These are phyloP conservation scores for Pichia eremophila DNA, from an alignment of 805 yeast species.

Conservation along the genomic window DNA sequence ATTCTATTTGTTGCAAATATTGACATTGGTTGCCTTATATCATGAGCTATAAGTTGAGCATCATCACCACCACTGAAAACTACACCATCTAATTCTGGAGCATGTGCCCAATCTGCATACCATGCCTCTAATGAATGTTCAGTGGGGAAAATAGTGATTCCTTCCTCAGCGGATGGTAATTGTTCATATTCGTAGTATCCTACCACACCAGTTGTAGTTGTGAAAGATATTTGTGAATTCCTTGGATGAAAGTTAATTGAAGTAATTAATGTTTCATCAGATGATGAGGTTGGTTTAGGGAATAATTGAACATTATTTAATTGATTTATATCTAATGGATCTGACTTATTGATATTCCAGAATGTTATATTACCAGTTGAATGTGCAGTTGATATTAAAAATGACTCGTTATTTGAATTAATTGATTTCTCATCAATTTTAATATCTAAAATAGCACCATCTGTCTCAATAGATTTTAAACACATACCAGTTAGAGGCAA, in stretches of 20 bases:
- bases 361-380: conserved; percentile 66
- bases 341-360: conserved; percentile 40
- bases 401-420: conserved; percentile 25
- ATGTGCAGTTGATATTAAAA: conserved; percentile 53
- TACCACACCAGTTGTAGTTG: conserved; percentile 61
- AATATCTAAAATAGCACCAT: conserved; percentile 69
- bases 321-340: conserved; percentile 13
- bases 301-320: conserved; percentile 35
- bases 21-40: conserved; percentile 34
- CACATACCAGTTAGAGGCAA: background rate
- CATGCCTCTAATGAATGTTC: conserved; percentile 76
- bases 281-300: conserved; percentile 23
- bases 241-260: conserved; percentile 51
- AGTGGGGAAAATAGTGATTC: conserved; percentile 20
- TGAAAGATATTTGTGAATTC: conserved; percentile 35
- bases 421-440: conserved; percentile 43
- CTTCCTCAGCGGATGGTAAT: conserved; percentile 11
- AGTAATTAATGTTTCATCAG: conserved; percentile 42
- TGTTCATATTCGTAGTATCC: conserved; percentile 17
- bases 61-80: conserved; percentile 92
- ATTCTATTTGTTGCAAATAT: conserved; percentile 38
- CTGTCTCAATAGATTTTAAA: conserved; percentile 25
- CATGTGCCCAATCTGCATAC: conserved; percentile 67
- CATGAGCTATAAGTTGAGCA: conserved; percentile 64
- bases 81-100: conserved; percentile 42